Base-by-base conservation (phyloP, 2,329 filamentous ascomycete species). In the Ophiosphaerella korrae region DNA sequence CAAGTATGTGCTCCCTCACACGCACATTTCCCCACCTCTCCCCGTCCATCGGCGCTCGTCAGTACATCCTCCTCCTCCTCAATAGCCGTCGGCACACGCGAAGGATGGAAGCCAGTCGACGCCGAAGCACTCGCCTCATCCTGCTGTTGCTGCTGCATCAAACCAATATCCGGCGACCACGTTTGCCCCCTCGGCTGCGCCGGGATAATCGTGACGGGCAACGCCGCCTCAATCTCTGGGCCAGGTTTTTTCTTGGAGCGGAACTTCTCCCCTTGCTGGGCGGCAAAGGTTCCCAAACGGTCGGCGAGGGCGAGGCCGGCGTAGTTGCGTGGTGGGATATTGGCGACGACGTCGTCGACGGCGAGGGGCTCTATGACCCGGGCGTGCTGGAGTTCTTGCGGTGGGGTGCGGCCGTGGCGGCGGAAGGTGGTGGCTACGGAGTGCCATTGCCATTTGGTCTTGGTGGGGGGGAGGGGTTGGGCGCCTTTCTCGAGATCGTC, bases 181-280 rank as follows among this genome's bases (percentile, higher is more conserved):
- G 80, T 80, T 39, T 82, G 74, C 32, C 80, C 79, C 34, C 80
- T 75, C 21, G 79, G 79, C 53, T 83, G 81, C 3, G 83, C 83
- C 3, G 84, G 84, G 43, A 87, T 84, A 26, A 87, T 77, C 0
- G 83, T 87, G 16, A 86, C 78, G 2, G 83, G 82, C 11, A 85
- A 60, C 16, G 79, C 72, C 6, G 66, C 64, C 16, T 79, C 75
- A 3, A 69, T 59, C 36, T 68, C 62, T 14, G 67, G 62, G 14
- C 57, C 64, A 29, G 44, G 68, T 41, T 61, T 66, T 58, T 61
- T 76, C 66, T 66, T 74, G 42, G 68, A 77, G 53, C 64, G 74
- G 38, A 77, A 72, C 37, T 70, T 73, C 43, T 80, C 75, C 42
- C 76, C 77, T 55, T 78, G 75, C 39, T 81, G 76, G 3, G 80